Percentiles rank a stretch among this genome's conserved stretches.
These are phyloP conservation scores for Rhizoclosmatium sp. DNA, from an alignment of 192 early-diverging fungal genomes.

Conservation along the genomic window DNA sequence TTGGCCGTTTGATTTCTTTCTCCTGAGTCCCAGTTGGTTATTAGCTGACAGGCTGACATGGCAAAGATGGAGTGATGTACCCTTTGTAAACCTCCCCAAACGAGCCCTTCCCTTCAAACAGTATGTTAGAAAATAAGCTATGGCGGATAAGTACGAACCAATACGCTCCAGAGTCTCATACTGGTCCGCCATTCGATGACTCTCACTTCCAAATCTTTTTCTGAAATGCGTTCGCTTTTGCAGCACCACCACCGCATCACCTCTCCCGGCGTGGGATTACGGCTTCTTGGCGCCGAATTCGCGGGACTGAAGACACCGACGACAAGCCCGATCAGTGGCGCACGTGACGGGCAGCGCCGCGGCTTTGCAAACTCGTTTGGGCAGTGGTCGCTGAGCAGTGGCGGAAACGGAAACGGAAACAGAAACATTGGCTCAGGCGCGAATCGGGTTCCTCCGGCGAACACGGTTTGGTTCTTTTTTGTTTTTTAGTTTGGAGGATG, in stretches of 20 bases:
- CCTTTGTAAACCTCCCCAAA: slow-evolving; percentile 65
- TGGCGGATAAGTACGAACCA: slow-evolving; percentile 20
- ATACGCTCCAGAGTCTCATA: slow-evolving; percentile 52
- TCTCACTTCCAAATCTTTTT: background rate
- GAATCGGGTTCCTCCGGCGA: slow-evolving; percentile 11
- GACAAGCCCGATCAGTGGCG: too few species aligned
- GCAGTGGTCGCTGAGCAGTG: background rate
- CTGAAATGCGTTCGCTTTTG: background rate
- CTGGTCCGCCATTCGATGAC: slow-evolving; percentile 9
- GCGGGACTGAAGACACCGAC: too few species aligned
- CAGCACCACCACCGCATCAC: background rate
- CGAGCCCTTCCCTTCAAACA: slow-evolving; percentile 60
- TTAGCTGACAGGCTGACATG: background rate
- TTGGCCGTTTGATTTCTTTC: slow-evolving; percentile 77
- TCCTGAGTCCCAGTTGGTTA: slow-evolving; percentile 43
- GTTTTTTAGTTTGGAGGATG: background rate
- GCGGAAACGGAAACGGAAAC: background rate
- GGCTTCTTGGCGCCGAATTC: background rate
- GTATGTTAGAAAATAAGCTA: background rate
- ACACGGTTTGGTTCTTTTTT: slow-evolving; percentile 11
- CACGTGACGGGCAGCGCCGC: background rate
- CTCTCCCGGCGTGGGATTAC: background rate
- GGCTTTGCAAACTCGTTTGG: background rate
- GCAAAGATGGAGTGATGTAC: slow-evolving; percentile 28
- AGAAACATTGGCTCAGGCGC: slow-evolving; percentile 5